These are phyloP conservation scores for Populus deltoides DNA, from an alignment of 345 rosid genomes.

Conservation along the genomic window DNA sequence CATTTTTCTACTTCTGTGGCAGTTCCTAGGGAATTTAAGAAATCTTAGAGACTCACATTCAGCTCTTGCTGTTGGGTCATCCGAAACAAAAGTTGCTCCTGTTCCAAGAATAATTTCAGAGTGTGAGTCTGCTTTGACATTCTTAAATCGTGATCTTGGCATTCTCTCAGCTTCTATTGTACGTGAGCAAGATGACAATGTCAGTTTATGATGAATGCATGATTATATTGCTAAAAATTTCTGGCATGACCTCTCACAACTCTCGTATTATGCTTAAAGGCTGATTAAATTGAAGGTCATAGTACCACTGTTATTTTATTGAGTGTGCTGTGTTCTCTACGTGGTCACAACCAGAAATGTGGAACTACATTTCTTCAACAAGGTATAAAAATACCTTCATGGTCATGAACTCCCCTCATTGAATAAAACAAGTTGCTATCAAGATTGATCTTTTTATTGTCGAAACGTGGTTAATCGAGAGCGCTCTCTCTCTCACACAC, in stretches of 20 bases:
- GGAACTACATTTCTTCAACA: no score
- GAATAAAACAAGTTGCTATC: no score
- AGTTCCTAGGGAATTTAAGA: constrained; percentile 94
- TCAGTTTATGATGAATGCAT: background rate
- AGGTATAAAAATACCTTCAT: no score
- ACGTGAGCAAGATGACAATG: constrained; percentile 50
- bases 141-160: constrained; percentile 82
- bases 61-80: constrained; percentile 83
- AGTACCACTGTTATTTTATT: background rate
- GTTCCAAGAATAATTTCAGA: constrained; percentile 86
- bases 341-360: no score
- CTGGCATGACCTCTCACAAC: background rate
- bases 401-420: no score
- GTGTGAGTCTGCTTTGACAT: constrained; percentile 80
- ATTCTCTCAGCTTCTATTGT: constrained; percentile 86
- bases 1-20: constrained; percentile 24
- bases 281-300: background rate
- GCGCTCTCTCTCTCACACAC: no score
- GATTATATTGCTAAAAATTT: background rate
- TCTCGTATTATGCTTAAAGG: background rate
- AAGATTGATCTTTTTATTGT: no score
- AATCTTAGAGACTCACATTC: constrained; percentile 92
- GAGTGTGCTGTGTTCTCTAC: background rate
- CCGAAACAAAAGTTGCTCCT: constrained; percentile 75
- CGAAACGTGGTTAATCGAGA: no score